phyloP scores from a whole-genome alignment of 768 basidiomycete genomes.

The Lepiota brunneoincarnata region DNA sequence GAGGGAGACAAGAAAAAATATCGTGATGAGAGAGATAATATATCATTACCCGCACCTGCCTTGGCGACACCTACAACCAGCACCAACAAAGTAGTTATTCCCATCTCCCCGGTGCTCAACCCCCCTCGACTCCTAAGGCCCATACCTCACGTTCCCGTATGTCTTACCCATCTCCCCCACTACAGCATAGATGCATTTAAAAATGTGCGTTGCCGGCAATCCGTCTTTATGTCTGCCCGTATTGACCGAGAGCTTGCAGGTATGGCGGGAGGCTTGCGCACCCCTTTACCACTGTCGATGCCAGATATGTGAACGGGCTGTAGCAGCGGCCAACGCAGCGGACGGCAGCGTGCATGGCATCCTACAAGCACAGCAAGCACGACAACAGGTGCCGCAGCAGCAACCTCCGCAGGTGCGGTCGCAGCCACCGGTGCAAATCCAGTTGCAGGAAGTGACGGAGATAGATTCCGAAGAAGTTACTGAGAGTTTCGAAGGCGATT shows the following conservation, averaged over 20 bases:
- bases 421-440: constrained; percentile 20
- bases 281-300: constrained; percentile 73
- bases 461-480: constrained; percentile 16
- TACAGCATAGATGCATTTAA: constrained; percentile 59
- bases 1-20: constrained; percentile 27
- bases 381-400: neutral
- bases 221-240: constrained; percentile 4
- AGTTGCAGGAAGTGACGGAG: constrained; percentile 20
- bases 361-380: neutral
- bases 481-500: neutral
- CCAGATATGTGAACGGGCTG: constrained; percentile 70
- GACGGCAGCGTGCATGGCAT: constrained; percentile 6
- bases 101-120: constrained; percentile 60
- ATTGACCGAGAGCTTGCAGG: constrained; percentile 32
- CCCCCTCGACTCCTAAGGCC: constrained; percentile 59
- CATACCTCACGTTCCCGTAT: constrained; percentile 68
- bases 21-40: constrained; percentile 30
- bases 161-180: constrained; percentile 49
- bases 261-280: constrained; percentile 73
- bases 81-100: constrained; percentile 19
- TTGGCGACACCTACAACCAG: constrained; percentile 4
- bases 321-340: constrained; percentile 46
- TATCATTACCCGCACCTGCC: neutral
- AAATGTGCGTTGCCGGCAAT: constrained; percentile 38
- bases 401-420: constrained; percentile 18